Conservation (phyloP, 257 asterid species). For the Ilex aquifolium region DNA sequence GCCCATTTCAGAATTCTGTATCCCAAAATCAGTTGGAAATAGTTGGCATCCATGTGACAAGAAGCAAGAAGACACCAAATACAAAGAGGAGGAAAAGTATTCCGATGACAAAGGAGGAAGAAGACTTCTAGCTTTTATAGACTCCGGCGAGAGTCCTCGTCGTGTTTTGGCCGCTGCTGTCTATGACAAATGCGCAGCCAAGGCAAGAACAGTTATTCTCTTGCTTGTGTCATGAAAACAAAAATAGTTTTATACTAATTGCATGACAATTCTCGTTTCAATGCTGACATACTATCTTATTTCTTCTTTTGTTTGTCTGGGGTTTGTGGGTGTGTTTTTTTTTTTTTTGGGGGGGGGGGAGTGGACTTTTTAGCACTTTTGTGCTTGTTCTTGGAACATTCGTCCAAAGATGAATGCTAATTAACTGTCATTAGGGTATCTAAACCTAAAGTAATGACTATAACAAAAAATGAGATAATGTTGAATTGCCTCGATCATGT, state of each 20-base stretch:
- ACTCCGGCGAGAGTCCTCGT: slow-evolving; percentile 16
- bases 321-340: no score
- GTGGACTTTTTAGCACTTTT: no score
- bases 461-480: no score
- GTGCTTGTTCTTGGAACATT: no score
- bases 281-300: no score
- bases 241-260: background rate
- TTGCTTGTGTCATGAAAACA: background rate
- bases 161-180: slow-evolving; percentile 37
- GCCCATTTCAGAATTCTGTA: slow-evolving; percentile 41
- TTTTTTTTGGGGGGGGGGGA: no score
- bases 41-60: slow-evolving; percentile 78
- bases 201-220: slow-evolving; percentile 24
- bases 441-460: no score
- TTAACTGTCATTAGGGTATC: no score
- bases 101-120: no score
- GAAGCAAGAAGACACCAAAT: slow-evolving; percentile 13
- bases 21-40: slow-evolving; percentile 36
- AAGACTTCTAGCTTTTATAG: slow-evolving; percentile 22
- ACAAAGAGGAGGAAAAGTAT: slow-evolving; percentile 21
- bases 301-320: no score
- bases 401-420: no score
- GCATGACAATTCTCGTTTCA: background rate
- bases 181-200: slow-evolving; percentile 38
- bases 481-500: no score